phyloP scores from a whole-genome alignment of 257 asterid species.

The Capsicum baccatum region DNA sequence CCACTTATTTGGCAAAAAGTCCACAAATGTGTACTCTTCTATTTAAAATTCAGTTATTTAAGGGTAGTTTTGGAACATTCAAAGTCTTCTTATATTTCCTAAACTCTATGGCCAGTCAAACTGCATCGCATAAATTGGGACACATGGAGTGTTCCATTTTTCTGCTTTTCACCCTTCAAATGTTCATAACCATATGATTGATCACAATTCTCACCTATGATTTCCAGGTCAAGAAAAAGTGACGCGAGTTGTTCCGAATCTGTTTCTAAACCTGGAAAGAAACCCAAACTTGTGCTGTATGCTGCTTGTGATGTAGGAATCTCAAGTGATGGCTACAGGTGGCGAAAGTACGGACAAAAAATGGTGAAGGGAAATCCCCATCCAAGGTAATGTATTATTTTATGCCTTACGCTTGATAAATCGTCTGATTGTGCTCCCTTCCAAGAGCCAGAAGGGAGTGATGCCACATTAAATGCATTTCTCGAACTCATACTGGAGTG shows the following conservation, averaged over 20 bases:
- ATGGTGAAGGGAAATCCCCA: constrained; percentile 98
- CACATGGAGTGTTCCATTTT: not conserved
- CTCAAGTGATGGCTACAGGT: constrained; percentile 94
- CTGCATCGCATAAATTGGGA: too few species aligned
- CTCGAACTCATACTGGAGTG: not conserved
- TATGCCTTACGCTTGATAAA: constrained; percentile 22
- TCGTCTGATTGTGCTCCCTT: not conserved
- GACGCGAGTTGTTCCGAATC: constrained; percentile 51
- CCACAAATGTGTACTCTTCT: too few species aligned
- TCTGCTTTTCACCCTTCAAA: not conserved
- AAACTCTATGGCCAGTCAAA: too few species aligned
- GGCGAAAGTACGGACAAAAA: constrained; percentile 99
- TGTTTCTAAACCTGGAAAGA: constrained; percentile 65
- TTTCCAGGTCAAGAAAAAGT: constrained; percentile 68
- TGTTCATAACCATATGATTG: not conserved
- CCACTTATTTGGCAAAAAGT: too few species aligned
- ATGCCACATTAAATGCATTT: not conserved
- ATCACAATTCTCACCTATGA: constrained; percentile 22
- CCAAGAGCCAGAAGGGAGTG: not conserved
- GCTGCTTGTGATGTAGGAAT: constrained; percentile 88
- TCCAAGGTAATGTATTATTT: constrained; percentile 65
- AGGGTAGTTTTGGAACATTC: too few species aligned
- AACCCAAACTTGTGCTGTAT: constrained; percentile 81
- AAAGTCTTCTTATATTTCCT: too few species aligned
- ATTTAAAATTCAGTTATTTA: too few species aligned